Conservation (phyloP, 2,329 filamentous ascomycete species). For the Seiridium cupressi region DNA sequence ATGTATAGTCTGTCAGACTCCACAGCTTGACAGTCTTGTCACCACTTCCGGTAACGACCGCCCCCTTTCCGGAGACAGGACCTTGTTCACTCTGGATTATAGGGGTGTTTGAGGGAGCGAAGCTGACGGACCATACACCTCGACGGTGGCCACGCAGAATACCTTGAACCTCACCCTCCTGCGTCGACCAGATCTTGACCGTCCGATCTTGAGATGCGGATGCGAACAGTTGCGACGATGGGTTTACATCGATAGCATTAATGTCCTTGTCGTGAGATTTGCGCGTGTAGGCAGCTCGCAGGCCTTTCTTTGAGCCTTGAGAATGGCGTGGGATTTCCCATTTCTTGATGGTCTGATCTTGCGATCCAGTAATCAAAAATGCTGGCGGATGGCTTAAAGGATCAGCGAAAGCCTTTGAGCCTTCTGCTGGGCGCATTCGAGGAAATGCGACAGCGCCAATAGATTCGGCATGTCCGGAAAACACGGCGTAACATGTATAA, state of each 20-base stretch:
- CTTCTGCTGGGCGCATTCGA: constrained; percentile 62
- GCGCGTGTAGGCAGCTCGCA: constrained; percentile 76
- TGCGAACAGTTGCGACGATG: constrained; percentile 76
- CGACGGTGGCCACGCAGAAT: constrained; percentile 89
- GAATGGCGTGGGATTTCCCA: constrained; percentile 74
- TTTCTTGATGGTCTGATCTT: constrained; percentile 92
- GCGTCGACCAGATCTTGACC: constrained; percentile 92
- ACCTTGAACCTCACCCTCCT: constrained; percentile 86
- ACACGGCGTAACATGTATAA: constrained; percentile 76
- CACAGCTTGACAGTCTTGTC: constrained; percentile 97
- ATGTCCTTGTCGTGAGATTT: constrained; percentile 99
- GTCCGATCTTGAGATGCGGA: constrained; percentile 96
- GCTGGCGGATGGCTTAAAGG: constrained; percentile 77
- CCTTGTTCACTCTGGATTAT: constrained; percentile 70
- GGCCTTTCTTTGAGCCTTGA: constrained; percentile 48
- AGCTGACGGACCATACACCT: constrained; percentile 94
- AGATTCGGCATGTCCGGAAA: constrained; percentile 92
- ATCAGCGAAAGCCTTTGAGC: constrained; percentile 68
- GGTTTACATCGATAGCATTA: constrained; percentile 85
- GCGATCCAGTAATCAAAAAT: constrained; percentile 87
- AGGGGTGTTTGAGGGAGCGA: constrained; percentile 77
- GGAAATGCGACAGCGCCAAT: constrained; percentile 86
- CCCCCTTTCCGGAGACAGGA: constrained; percentile 72
- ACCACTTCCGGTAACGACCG: constrained; percentile 86
- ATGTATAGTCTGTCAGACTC: constrained; percentile 90